phyloP scores from a whole-genome alignment of 768 basidiomycete genomes.

The Hirschioporus abietinus region DNA sequence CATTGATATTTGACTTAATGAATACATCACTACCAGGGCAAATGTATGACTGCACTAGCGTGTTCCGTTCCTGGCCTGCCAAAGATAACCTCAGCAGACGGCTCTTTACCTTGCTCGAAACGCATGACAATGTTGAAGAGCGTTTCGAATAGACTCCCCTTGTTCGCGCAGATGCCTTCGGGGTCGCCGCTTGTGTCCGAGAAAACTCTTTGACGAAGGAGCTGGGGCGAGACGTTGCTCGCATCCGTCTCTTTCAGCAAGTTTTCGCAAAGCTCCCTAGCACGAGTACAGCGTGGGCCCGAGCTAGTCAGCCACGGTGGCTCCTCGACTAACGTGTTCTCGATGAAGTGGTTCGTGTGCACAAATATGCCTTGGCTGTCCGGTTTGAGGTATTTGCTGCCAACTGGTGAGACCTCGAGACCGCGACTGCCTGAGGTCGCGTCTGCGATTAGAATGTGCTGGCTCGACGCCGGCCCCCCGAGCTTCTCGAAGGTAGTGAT shows the following conservation, averaged over 20 bases:
- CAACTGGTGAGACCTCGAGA: conserved; percentile 28
- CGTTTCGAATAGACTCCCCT: conserved; percentile 21
- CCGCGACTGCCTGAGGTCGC: conserved; percentile 18
- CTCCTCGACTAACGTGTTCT: conserved; percentile 27
- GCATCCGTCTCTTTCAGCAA: conserved; percentile 14
- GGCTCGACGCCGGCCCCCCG: conserved; percentile 28
- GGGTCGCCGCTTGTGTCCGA: conserved; percentile 25
- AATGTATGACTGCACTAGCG: background rate
- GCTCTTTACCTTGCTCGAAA: conserved; percentile 19
- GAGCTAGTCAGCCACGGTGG: conserved; percentile 28
- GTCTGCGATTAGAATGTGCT: conserved; percentile 32
- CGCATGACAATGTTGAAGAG: conserved; percentile 33
- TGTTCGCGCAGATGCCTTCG: conserved; percentile 25
- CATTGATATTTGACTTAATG: background rate
- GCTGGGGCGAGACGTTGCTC: conserved; percentile 3
- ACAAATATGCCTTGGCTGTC: conserved; percentile 24
- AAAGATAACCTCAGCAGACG: conserved; percentile 27
- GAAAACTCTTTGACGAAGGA: conserved; percentile 26
- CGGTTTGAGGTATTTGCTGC: conserved; percentile 21
- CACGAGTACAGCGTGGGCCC: conserved; percentile 23
- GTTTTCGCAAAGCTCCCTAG: conserved; percentile 19
- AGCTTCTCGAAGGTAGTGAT: conserved; percentile 22
- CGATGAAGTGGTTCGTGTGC: conserved; percentile 34
- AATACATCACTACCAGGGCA: background rate
- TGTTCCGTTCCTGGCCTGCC: conserved; percentile 18